Base-by-base conservation (phyloP, 352 stramenopile genomes). In the Phytophthora megakarya region DNA sequence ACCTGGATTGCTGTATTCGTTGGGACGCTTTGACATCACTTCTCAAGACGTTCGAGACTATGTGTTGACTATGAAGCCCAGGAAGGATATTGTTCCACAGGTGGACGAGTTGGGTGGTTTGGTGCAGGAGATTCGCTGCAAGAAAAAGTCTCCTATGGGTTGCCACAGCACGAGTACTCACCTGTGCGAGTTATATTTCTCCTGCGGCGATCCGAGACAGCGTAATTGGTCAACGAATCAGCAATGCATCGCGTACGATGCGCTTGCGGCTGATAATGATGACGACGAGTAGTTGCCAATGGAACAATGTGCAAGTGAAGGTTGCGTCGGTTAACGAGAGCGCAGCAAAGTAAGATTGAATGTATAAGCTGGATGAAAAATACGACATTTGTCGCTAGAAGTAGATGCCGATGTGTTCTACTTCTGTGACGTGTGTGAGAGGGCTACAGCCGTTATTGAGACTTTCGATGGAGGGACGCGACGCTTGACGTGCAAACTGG, bases 81-180 rank as follows among this genome's bases (percentile, higher is more conserved):
- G 76, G 39, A 90, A 84, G 33, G 85, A 93, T 60, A 93, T 93
- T 32, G 80, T 93, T 15, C 83, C 85, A 18, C 75, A 76, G n/a
- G 81, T 92, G 19, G 85, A 93, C 51, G 72, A 88, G 44, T 71
- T 93, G 6, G 81, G 83, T 19, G 85, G 85, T 9, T 76, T 93
- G 60, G 83, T 93, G 16, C 83, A 92, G 58, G 83, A 93, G 49
- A 81, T 92, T 53, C 78, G 82, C 8, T 93, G 85, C 72, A 83
- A 84, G 57, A 75, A 88, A 39, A 78, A 75, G 53, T 85, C 70
- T 16, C 81, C 81, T 0, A 83, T 93, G 72, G 66, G 62, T 23
- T 93, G 85, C 55, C 85, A 92, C 66, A 89, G 81, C 50, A 89
- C 76, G 9, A 72, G 61, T 46, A 93, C 83, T 28, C 85, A 93